Evolutionary conservation across 306 rosid species (phyloP).

Genomic region (Canavalia ensiformis): DNA sequence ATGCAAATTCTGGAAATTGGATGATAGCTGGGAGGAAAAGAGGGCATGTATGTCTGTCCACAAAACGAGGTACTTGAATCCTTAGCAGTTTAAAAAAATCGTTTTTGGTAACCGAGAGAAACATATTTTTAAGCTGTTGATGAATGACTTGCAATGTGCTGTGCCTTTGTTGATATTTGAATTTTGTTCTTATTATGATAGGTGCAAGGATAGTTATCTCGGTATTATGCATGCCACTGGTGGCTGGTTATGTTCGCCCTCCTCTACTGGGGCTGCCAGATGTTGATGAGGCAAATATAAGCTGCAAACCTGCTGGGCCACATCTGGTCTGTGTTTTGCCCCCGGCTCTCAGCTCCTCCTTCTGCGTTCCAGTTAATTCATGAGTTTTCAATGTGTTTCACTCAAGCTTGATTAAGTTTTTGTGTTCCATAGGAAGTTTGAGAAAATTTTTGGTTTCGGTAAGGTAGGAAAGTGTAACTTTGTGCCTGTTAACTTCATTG

Average conservation of each 20-base stretch:
- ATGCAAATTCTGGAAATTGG: conserved; percentile 90
- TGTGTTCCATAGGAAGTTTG: conserved; percentile 33
- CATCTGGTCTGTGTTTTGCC: conserved; percentile 97
- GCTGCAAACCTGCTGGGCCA: conserved; percentile 94
- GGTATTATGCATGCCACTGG: conserved; percentile 87
- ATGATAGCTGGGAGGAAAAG: conserved; percentile 99
- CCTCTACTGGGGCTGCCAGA: conserved; percentile 90
- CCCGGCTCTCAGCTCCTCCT: conserved; percentile 90
- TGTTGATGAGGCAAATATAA: conserved; percentile 78
- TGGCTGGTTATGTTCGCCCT: conserved; percentile 93
- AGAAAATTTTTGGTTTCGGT: conserved; percentile 43
- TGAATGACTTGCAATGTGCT: conserved; percentile 22
- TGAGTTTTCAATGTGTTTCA: conserved; percentile 41
- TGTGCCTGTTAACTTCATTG: conserved; percentile 37
- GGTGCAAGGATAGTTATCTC: conserved; percentile 92
- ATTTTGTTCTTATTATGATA: conserved; percentile 48
- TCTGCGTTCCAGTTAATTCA: conserved; percentile 81
- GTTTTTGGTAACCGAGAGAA: neutral
- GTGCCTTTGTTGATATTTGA: conserved; percentile 38
- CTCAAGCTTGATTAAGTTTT: conserved; percentile 43
- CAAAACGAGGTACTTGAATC: conserved; percentile 70
- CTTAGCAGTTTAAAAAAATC: conserved; percentile 4
- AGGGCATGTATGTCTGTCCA: conserved; percentile 83
- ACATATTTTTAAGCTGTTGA: conserved; percentile 35
- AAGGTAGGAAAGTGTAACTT: conserved; percentile 55